Conservation (phyloP, 192 early-diverging fungal species). For the Coemansia aciculifera region DNA sequence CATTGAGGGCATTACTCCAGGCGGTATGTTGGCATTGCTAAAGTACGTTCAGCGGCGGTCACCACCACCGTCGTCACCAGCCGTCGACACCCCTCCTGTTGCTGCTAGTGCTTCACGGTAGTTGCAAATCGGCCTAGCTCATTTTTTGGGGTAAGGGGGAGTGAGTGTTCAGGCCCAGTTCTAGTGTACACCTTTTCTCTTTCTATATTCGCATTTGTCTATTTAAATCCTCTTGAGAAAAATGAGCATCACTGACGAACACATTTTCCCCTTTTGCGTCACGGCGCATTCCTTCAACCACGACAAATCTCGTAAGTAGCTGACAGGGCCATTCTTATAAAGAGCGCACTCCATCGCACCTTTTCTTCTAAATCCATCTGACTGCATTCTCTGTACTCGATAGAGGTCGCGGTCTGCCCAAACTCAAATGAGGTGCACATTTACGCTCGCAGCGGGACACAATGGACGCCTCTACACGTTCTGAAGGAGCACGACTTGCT, state of each 20-base stretch:
- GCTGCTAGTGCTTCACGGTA: background rate
- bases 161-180: background rate
- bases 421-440: constrained; percentile 91
- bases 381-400: background rate
- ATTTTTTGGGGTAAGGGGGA: background rate
- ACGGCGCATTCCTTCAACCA: constrained; percentile 93
- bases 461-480: constrained; percentile 68
- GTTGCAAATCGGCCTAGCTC: background rate
- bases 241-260: constrained; percentile 54
- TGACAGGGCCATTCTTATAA: background rate
- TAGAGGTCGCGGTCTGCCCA: constrained; percentile 89
- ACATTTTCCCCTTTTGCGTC: constrained; percentile 63
- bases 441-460: constrained; percentile 62
- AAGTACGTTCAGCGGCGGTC: constrained; percentile 55
- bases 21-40: constrained; percentile 68
- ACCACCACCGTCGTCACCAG: background rate
- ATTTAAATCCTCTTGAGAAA: background rate
- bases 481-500: constrained; percentile 93
- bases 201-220: background rate
- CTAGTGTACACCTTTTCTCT: background rate
- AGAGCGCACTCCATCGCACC: background rate
- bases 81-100: background rate
- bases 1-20: constrained; percentile 79
- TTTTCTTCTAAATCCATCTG: constrained; percentile 3
- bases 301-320: constrained; percentile 76